A percentile compares a stretch with the other conserved stretches of the same genome.
These are phyloP conservation scores for Penicillium sp. DNA, from an alignment of 2,329 filamentous ascomycete genomes.

Conservation along the genomic window DNA sequence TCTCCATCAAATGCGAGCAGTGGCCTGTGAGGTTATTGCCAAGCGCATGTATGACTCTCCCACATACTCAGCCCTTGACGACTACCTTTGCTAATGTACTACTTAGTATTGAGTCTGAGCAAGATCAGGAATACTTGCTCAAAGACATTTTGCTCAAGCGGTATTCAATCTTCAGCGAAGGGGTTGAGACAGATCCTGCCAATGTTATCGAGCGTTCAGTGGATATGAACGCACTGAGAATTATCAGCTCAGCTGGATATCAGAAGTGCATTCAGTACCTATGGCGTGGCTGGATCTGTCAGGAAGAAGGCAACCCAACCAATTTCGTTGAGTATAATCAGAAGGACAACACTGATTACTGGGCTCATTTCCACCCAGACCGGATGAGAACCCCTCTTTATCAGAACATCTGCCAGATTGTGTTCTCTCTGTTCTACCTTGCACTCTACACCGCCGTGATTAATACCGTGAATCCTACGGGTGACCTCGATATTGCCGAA, in stretches of 20 bases:
- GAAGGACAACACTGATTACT: slow-evolving; percentile 73
- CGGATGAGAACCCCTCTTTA: slow-evolving; percentile 90
- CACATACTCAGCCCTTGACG: not conserved
- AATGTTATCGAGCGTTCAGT: slow-evolving; percentile 94
- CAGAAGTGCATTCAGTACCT: slow-evolving; percentile 92
- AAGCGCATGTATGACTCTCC: slow-evolving; percentile 59
- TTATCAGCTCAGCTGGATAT: slow-evolving; percentile 91
- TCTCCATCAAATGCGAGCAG: slow-evolving; percentile 72
- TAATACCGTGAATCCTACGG: slow-evolving; percentile 84
- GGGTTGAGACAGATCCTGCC: slow-evolving; percentile 67
- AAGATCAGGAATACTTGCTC: slow-evolving; percentile 73
- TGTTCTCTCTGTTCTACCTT: slow-evolving; percentile 80
- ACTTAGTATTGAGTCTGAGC: slow-evolving; percentile 75
- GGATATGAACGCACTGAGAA: slow-evolving; percentile 80
- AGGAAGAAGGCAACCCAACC: slow-evolving; percentile 87
- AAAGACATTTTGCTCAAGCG: slow-evolving; percentile 80
- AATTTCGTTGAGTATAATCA: slow-evolving; percentile 84
- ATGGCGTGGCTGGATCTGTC: slow-evolving; percentile 95
- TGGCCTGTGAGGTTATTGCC: slow-evolving; percentile 86
- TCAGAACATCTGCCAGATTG: slow-evolving; percentile 84
- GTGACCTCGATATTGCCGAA: slow-evolving; percentile 81
- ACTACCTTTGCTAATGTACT: slow-evolving; percentile 3
- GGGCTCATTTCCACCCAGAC: slow-evolving; percentile 84
- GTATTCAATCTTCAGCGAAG: slow-evolving; percentile 76
- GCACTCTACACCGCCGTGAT: slow-evolving; percentile 84